phyloP scores from a whole-genome alignment of 805 yeast species.

The Metschnikowia lochheadii region DNA sequence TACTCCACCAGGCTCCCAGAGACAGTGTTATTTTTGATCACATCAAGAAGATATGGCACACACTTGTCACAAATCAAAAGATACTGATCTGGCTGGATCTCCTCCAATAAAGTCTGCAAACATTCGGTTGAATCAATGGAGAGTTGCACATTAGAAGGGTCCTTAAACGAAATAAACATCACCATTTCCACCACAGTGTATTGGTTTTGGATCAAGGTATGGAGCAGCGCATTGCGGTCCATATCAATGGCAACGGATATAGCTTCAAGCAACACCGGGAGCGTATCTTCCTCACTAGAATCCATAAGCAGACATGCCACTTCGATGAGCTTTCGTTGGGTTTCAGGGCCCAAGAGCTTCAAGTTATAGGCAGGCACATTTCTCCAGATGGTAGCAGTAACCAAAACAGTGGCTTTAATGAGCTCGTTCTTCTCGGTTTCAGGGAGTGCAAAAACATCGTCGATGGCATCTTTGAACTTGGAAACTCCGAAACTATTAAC shows the following conservation, averaged over 20 bases:
- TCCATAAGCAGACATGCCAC: conserved; percentile 45
- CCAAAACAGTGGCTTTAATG: conserved; percentile 36
- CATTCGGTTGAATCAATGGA: conserved; percentile 67
- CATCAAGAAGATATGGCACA: conserved; percentile 46
- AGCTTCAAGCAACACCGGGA: conserved; percentile 67
- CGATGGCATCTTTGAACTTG: conserved; percentile 16
- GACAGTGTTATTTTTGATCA: conserved; percentile 27
- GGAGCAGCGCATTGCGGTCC: conserved; percentile 25
- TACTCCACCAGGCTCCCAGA: conserved; percentile 38
- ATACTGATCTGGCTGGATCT: conserved; percentile 44
- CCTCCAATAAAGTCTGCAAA: conserved; percentile 53
- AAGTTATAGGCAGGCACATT: conserved; percentile 16
- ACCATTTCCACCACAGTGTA: conserved; percentile 51
- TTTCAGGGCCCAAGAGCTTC: conserved; percentile 16
- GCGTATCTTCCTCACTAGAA: conserved; percentile 76
- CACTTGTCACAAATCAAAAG: conserved; percentile 45
- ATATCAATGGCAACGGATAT: conserved; percentile 52
- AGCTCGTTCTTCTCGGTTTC: conserved; percentile 10
- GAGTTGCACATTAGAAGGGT: conserved; percentile 70
- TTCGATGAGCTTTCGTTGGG: conserved; percentile 34
- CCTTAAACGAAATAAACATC: conserved; percentile 62
- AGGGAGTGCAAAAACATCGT: neutral
- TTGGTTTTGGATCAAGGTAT: conserved; percentile 11
- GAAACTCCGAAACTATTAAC: conserved; percentile 29
- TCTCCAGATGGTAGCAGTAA: conserved; percentile 51